Conservation (phyloP, 352 stramenopile species). For the Phytophthora pseudosyringae region DNA sequence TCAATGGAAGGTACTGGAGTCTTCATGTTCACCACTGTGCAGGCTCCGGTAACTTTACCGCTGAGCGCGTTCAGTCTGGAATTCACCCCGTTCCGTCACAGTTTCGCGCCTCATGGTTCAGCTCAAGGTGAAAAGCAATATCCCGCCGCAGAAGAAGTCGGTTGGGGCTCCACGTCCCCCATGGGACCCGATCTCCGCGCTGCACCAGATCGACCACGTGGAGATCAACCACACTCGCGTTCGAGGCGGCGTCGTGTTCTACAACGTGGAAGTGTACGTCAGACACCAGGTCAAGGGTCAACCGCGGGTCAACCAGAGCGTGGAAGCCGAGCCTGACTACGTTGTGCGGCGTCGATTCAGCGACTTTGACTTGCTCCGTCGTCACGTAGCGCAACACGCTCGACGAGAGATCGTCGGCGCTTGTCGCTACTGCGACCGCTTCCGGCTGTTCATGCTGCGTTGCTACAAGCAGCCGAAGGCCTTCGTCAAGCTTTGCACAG, state of each 20-base stretch:
- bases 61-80: not conserved
- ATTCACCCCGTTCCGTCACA: not conserved
- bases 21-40: not conserved
- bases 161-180: not conserved
- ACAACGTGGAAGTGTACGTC: not conserved
- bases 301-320: too few relatives aligned
- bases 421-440: constrained; percentile 34
- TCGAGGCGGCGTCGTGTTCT: not conserved
- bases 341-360: constrained; percentile 33
- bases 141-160: not conserved
- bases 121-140: not conserved
- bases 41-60: not conserved
- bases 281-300: not conserved
- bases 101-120: not conserved
- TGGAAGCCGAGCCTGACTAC: constrained; percentile 31
- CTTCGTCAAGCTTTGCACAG: constrained; percentile 40
- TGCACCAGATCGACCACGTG: not conserved
- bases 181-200: not conserved
- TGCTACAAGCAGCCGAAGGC: constrained; percentile 36
- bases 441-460: constrained; percentile 32
- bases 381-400: constrained; percentile 20
- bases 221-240: constrained; percentile 1
- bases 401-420: constrained; percentile 21
- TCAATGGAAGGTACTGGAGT: not conserved
- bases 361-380: constrained; percentile 38